Evolutionary conservation across 2,329 filamentous ascomycete genomes (phyloP).

Genomic region (Acephala macrosclerotiorum): DNA sequence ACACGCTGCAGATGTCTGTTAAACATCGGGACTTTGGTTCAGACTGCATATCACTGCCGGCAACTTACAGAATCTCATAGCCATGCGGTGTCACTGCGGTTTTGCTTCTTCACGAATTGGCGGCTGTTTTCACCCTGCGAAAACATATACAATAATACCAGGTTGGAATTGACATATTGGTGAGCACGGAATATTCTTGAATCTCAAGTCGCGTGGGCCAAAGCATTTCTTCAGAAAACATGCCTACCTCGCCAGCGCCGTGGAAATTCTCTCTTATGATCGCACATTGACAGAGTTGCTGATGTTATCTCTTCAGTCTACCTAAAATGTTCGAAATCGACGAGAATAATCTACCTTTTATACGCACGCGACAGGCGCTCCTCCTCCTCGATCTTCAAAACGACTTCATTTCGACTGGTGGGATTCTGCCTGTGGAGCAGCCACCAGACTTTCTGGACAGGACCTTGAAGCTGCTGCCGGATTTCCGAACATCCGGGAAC

Average conservation of each 20-base stretch:
- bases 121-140: slow-evolving; percentile 31
- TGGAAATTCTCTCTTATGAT: neutral
- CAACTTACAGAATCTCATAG: slow-evolving; percentile 31
- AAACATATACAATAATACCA: slow-evolving; percentile 21
- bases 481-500: slow-evolving; percentile 75
- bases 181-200: slow-evolving; percentile 21
- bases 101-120: slow-evolving; percentile 17
- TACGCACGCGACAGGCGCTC: slow-evolving; percentile 72
- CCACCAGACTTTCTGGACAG: slow-evolving; percentile 72
- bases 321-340: slow-evolving; percentile 63
- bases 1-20: neutral
- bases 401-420: slow-evolving; percentile 78
- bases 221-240: slow-evolving; percentile 14
- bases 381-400: slow-evolving; percentile 89
- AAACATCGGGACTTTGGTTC: neutral
- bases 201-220: slow-evolving; percentile 16
- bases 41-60: slow-evolving; percentile 28
- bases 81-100: slow-evolving; percentile 34
- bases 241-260: neutral
- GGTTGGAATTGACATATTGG: slow-evolving; percentile 19
- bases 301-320: slow-evolving; percentile 29
- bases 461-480: slow-evolving; percentile 69
- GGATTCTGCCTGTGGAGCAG: slow-evolving; percentile 70
- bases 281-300: slow-evolving; percentile 15
- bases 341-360: slow-evolving; percentile 59